phyloP scores from a whole-genome alignment of 345 rosid species.

The Brassica nigra region DNA sequence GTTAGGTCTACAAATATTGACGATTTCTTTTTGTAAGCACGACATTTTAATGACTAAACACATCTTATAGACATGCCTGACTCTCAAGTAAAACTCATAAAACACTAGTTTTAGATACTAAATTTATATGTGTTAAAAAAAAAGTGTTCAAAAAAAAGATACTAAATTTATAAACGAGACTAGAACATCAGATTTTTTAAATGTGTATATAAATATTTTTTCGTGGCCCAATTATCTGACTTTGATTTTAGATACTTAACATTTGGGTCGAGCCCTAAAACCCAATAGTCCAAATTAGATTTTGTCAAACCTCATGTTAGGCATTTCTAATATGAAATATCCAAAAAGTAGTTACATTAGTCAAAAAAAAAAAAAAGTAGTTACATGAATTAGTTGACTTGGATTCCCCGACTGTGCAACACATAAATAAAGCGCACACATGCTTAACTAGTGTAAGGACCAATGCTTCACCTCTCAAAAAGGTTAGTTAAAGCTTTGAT shows the following conservation, averaged over 20 bases:
- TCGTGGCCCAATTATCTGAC: conserved; percentile 5
- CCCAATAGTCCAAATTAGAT: neutral
- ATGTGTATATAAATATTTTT: too few relatives aligned
- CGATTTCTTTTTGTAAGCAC: neutral
- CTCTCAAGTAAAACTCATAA: neutral
- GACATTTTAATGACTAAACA: neutral
- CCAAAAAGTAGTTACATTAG: neutral
- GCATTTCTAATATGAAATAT: neutral
- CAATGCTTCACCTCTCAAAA: conserved; percentile 27
- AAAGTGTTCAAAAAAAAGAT: too few relatives aligned
- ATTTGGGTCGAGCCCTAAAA: neutral
- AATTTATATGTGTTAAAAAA: too few relatives aligned
- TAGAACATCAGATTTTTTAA: neutral
- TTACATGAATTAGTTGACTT: neutral
- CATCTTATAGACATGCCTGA: neutral
- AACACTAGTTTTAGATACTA: neutral
- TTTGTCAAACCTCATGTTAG: neutral
- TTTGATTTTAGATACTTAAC: neutral
- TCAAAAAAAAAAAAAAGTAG: neutral
- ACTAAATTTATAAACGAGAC: neutral
- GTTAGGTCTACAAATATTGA: neutral
- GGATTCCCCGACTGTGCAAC: conserved; percentile 7
- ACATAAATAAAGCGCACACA: neutral
- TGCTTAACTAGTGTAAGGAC: conserved; percentile 13
- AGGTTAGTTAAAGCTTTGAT: conserved; percentile 27